Percentiles rank a stretch among this genome's conserved stretches.
Evolutionary conservation across 805 yeast genomes (phyloP).

Genomic region (Teunomyces barrocoloradensis): DNA sequence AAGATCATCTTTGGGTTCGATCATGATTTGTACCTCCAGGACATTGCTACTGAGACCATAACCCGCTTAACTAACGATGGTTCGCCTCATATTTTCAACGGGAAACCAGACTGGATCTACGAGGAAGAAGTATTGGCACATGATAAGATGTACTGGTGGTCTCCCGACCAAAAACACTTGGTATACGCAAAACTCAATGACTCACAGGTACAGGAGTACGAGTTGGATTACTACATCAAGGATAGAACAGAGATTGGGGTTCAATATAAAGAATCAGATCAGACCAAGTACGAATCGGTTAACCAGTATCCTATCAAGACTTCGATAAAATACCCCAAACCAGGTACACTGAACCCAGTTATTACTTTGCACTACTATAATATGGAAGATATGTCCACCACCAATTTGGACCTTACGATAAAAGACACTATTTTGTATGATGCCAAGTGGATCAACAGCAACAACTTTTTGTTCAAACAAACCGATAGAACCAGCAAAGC

Average conservation of each 20-base stretch:
- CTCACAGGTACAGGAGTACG: constrained; percentile 65
- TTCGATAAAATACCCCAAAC: constrained; percentile 72
- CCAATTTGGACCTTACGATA: neutral
- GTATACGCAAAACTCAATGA: constrained; percentile 71
- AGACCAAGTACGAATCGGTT: constrained; percentile 14
- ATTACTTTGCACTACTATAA: constrained; percentile 29
- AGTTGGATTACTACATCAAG: constrained; percentile 73
- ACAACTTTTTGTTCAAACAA: constrained; percentile 14
- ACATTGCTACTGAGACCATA: constrained; percentile 24
- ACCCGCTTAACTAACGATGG: constrained; percentile 69
- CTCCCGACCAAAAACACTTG: constrained; percentile 64
- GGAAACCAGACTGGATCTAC: constrained; percentile 92
- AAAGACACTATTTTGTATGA: constrained; percentile 19
- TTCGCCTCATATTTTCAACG: constrained; percentile 68
- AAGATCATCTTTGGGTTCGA: constrained; percentile 64
- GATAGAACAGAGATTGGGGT: constrained; percentile 16
- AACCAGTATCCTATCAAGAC: constrained; percentile 47
- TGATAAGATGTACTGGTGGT: constrained; percentile 84
- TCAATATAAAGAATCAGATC: constrained; percentile 5
- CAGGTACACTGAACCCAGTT: constrained; percentile 73
- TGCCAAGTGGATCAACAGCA: constrained; percentile 18
- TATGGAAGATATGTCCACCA: neutral
- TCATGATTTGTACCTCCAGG: constrained; percentile 65
- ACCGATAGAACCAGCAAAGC: constrained; percentile 22
- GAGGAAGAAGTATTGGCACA: constrained; percentile 83